A percentile compares a stretch with the other conserved stretches of the same genome.
Conservation (phyloP, 495 filamentous ascomycete genomes). For the Delitschia confertaspora region DNA sequence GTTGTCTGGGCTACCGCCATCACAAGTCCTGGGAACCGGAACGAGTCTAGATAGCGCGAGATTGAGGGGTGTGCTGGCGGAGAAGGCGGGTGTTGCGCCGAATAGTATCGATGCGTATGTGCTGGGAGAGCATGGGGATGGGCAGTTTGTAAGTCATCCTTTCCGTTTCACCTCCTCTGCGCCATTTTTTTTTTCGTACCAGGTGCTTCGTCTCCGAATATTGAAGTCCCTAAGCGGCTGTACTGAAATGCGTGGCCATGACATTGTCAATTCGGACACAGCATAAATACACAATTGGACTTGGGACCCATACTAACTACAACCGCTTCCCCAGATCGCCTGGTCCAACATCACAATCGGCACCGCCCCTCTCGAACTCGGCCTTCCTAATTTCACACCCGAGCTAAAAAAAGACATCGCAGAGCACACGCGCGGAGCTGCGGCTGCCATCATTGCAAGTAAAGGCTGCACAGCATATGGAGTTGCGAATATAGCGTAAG, state of each 20-base stretch:
- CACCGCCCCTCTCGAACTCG: slow-evolving; percentile 29
- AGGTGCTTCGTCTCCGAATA: neutral
- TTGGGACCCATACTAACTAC: neutral
- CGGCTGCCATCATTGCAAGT: slow-evolving; percentile 32
- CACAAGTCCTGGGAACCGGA: slow-evolving; percentile 39
- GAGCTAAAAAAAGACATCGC: slow-evolving; percentile 26
- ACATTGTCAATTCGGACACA: neutral
- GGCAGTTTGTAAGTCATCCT: slow-evolving; percentile 36
- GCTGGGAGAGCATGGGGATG: slow-evolving; percentile 40
- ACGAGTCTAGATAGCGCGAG: slow-evolving; percentile 38
- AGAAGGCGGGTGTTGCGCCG: slow-evolving; percentile 27
- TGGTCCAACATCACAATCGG: slow-evolving; percentile 37
- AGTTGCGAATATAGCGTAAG: slow-evolving; percentile 34
- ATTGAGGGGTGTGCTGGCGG: slow-evolving; percentile 35
- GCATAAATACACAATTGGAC: too few species aligned
- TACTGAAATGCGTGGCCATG: neutral
- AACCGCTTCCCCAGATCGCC: slow-evolving; percentile 22
- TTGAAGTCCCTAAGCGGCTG: neutral
- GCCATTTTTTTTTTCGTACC: too few species aligned
- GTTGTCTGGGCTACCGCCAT: slow-evolving; percentile 33
- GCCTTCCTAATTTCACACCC: slow-evolving; percentile 9
- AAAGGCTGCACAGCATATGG: slow-evolving; percentile 41
- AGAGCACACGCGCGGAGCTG: slow-evolving; percentile 29
- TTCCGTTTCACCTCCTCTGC: too few species aligned
- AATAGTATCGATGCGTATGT: slow-evolving; percentile 37